Evolutionary conservation across 2,329 filamentous ascomycete genomes (phyloP), one percentile per base, ranked within the genome.

Genomic region (Fusarium tanahbumbuense): DNA sequence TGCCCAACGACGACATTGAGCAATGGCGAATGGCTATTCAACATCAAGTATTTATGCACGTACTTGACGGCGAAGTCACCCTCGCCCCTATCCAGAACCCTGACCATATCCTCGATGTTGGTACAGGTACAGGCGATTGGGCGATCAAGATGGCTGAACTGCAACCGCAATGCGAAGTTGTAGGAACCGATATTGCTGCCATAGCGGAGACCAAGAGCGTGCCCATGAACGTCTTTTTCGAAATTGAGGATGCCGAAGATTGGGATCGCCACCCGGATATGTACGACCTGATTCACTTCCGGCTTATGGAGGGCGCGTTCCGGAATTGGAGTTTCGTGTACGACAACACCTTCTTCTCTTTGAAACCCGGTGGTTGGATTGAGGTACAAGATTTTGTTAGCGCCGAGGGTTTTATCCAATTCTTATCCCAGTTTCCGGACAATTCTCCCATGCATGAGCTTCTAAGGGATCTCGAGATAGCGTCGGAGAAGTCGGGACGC

Each of bases 1-100:
- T 91, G 84, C 89, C 89, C 16, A 91, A 90, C 76, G 89, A 91
- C 72, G 87, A 90, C 47, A 79, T 84, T 47, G 89, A 92, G 74
- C 88, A 91, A 76, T 87, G 88, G 47, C 87, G 89, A 44, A 77
- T 90, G 53, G 85, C 86, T 61, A 82, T 92, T 55, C 81, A 88
- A 41, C 88, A 92, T 69, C 88, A 91, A 74, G 86, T 91, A 48
- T 91, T 88, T 72, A 78, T 89, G 8, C 84, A 85, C 57, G 78
- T 83, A 18, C 81, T 86, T 52, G 80, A 82, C 34, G 81, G 81
- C 63, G 80, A 83, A 61, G 74, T 84, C 34, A 84, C 81, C 23
- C 80, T 81, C n/a, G 81, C 82, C 9, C 80, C 81, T 5, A 75
- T 86, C 8, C 72, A 79, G 27, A 71, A 80, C 32, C 81, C 81